These are phyloP conservation scores for Alternaria dauci DNA, from an alignment of 2,329 filamentous ascomycete species.

Conservation along the genomic window DNA sequence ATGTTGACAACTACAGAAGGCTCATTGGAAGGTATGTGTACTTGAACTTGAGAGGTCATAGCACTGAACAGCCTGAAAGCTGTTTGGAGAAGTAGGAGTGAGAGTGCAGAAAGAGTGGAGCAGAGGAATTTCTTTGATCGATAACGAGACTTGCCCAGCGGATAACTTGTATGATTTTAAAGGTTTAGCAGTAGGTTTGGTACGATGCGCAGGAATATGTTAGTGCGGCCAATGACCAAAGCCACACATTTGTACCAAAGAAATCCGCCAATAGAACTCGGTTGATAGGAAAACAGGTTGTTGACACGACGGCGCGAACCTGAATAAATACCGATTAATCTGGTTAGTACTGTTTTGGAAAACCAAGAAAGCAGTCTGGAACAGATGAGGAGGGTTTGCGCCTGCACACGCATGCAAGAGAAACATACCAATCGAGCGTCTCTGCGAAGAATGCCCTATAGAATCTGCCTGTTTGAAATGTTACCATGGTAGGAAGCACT, in stretches of 20 bases:
- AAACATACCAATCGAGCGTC: not conserved
- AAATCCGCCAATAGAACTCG: not conserved
- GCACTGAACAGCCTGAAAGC: not conserved
- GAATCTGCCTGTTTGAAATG: not conserved
- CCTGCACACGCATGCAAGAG: conserved; percentile 1
- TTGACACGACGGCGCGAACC: not conserved
- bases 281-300: not conserved
- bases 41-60: conserved; percentile 5
- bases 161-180: not conserved
- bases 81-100: not conserved
- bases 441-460: not conserved
- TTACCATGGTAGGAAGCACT: not conserved
- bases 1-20: conserved; percentile 1
- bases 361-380: conserved; percentile 1
- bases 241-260: not conserved
- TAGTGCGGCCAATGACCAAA: not conserved
- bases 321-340: not conserved
- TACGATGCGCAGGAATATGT: not conserved
- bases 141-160: not conserved
- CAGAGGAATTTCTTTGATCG: not conserved
- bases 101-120: not conserved
- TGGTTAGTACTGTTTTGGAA: not conserved
- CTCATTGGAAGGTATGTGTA: not conserved
- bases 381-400: not conserved
- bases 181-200: not conserved